phyloP scores from a whole-genome alignment of 1,139 yeast species.

The Magnusiomyces paraingens region DNA sequence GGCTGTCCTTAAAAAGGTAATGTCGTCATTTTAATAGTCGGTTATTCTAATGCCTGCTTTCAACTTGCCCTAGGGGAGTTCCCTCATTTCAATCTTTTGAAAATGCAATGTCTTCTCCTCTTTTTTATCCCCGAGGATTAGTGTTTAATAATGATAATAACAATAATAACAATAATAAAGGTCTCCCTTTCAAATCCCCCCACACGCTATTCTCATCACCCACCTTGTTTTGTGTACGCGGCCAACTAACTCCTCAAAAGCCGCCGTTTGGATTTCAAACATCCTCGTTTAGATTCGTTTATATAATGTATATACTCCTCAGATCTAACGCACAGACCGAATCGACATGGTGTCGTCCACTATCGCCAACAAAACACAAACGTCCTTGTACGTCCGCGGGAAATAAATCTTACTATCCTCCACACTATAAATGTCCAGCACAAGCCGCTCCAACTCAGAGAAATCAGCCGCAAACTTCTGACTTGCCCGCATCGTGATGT shows the following conservation, averaged over 20 bases:
- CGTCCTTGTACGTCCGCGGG: slow-evolving; percentile 15
- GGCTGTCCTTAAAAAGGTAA: too few relatives aligned
- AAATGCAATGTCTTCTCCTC: too few relatives aligned
- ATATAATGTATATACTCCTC: too few relatives aligned
- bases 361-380: slow-evolving; percentile 15
- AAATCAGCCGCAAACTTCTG: slow-evolving; percentile 30
- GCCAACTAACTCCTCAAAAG: neutral
- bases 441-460: slow-evolving; percentile 23
- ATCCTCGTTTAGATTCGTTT: too few relatives aligned
- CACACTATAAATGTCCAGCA: slow-evolving; percentile 18
- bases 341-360: slow-evolving; percentile 12
- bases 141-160: too few relatives aligned
- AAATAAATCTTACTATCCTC: slow-evolving; percentile 20
- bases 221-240: neutral
- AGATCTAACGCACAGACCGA: slow-evolving; percentile 7
- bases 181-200: neutral
- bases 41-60: too few relatives aligned
- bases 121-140: too few relatives aligned
- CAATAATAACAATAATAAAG: too few relatives aligned
- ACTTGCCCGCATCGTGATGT: slow-evolving; percentile 31
- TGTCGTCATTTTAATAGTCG: too few relatives aligned
- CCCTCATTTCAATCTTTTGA: too few relatives aligned
- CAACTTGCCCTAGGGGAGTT: too few relatives aligned
- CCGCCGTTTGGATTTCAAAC: too few relatives aligned
- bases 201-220: neutral